These are phyloP conservation scores for Pythium scleroteichum DNA, from an alignment of 352 stramenopile species.

Conservation along the genomic window DNA sequence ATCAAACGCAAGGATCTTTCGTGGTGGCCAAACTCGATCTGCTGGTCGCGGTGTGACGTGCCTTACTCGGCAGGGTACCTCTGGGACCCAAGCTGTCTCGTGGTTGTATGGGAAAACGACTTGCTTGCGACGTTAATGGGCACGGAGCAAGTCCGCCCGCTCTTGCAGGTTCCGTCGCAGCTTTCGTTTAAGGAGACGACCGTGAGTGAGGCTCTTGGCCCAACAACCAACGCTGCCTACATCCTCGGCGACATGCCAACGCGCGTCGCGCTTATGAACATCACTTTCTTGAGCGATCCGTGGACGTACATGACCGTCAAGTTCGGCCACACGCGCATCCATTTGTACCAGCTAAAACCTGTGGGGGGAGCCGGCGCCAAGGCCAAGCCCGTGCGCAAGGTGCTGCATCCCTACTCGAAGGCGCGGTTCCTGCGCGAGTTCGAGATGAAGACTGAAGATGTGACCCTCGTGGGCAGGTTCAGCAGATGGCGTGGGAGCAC, in stretches of 20 bases:
- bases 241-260: conserved; percentile 23
- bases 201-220: neutral
- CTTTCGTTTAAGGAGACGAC: conserved; percentile 18
- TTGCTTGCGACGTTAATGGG: conserved; percentile 21
- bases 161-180: conserved; percentile 22
- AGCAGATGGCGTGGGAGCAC: conserved; percentile 31
- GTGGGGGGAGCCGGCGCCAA: neutral
- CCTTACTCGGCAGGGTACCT: conserved; percentile 33
- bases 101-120: conserved; percentile 34
- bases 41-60: conserved; percentile 31
- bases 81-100: conserved; percentile 34
- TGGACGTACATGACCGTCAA: conserved; percentile 30
- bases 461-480: conserved; percentile 22
- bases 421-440: conserved; percentile 33
- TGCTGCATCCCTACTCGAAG: conserved; percentile 32
- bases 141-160: conserved; percentile 14
- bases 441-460: conserved; percentile 30
- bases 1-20: conserved; percentile 14
- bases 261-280: conserved; percentile 32
- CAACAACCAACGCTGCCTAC: conserved; percentile 20
- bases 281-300: conserved; percentile 33
- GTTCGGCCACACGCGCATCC: conserved; percentile 27
- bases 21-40: conserved; percentile 26
- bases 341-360: conserved; percentile 25
- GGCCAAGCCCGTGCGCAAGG: conserved; percentile 17